These are phyloP conservation scores for Coccomyxa sp. DNA, from an alignment of 139 green algal genomes.

Conservation along the genomic window DNA sequence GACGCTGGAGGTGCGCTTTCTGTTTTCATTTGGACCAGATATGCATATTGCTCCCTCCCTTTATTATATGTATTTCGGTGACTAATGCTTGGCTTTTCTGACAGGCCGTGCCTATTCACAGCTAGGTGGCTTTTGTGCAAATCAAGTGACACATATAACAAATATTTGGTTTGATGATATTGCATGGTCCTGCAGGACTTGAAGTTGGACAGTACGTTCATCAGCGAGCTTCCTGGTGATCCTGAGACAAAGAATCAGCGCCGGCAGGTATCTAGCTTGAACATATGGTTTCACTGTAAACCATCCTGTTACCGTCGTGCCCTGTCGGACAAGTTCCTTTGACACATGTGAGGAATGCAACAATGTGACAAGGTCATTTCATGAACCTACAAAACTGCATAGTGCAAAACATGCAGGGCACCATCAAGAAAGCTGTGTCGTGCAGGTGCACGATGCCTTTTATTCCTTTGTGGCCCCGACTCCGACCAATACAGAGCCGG, in stretches of 20 bases:
- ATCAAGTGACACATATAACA: no score
- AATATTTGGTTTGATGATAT: background rate
- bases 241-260: conserved; percentile 40
- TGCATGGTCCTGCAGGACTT: conserved; percentile 41
- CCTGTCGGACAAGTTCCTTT: background rate
- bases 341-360: background rate
- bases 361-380: background rate
- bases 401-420: background rate
- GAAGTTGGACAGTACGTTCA: conserved; percentile 65
- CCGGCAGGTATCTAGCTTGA: conserved; percentile 44
- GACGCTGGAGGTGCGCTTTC: background rate
- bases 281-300: background rate
- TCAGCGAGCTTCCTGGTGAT: conserved; percentile 67
- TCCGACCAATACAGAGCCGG: conserved; percentile 44
- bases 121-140: no score
- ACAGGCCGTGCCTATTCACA: no score
- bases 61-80: no score
- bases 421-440: background rate
- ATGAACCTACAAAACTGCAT: background rate
- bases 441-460: conserved; percentile 47
- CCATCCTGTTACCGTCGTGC: background rate
- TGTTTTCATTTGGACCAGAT: no score
- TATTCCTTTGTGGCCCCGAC: conserved; percentile 62
- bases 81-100: no score
- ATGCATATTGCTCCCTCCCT: no score